These are phyloP conservation scores for Fusarium nanum DNA, from an alignment of 2,329 filamentous ascomycete species.

Conservation along the genomic window DNA sequence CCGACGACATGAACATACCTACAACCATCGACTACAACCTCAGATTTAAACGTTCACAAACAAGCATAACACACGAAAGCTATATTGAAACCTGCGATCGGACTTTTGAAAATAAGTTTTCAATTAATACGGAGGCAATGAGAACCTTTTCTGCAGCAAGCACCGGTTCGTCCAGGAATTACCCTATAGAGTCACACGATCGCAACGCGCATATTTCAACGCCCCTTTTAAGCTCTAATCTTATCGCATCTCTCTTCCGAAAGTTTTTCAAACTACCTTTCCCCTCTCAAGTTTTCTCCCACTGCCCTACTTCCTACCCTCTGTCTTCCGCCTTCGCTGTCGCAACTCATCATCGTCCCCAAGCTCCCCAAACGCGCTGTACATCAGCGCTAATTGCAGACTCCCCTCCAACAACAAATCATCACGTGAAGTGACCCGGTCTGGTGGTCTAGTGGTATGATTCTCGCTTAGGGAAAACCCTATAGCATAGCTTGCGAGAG, in stretches of 20 bases:
- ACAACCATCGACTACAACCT: fast-evolving
- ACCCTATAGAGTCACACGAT: background rate
- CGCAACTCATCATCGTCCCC: too few relatives aligned
- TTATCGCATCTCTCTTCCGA: background rate
- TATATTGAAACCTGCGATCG: background rate
- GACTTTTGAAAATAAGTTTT: background rate
- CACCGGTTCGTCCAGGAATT: background rate
- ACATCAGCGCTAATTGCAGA: background rate
- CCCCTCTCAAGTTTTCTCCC: too few relatives aligned
- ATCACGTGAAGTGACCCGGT: conserved; percentile 33
- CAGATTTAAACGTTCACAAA: background rate
- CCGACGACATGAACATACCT: background rate
- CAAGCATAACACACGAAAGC: background rate
- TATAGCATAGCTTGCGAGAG: conserved; percentile 54
- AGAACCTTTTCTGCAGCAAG: background rate
- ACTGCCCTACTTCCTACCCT: too few relatives aligned
- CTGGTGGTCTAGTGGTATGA: conserved; percentile 50
- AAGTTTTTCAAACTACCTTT: too few relatives aligned
- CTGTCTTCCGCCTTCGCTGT: fast-evolving
- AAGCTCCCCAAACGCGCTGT: fast-evolving
- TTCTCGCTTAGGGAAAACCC: conserved; percentile 49
- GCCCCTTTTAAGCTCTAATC: background rate
- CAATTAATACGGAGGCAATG: background rate
- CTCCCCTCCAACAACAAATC: background rate
- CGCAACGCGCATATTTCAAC: background rate